phyloP scores from a whole-genome alignment of 306 rosid genomes.

The Inga oerstediana region DNA sequence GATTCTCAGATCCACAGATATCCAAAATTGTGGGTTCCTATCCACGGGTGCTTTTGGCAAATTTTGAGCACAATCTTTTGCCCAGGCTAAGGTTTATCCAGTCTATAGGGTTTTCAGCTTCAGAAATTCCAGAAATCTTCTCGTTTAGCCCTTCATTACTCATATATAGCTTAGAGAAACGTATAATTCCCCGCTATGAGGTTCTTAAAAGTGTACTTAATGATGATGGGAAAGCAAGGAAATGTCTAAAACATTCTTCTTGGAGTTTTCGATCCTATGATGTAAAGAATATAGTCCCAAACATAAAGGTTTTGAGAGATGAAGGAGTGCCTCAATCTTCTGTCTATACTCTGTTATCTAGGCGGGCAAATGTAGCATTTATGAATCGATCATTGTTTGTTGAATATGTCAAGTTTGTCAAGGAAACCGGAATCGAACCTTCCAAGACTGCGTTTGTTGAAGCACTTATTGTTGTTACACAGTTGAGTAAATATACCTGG shows the following conservation, averaged over 20 bases:
- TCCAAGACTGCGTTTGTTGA: background rate
- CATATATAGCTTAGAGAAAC: constrained; percentile 22
- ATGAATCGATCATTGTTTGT: background rate
- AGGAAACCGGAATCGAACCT: background rate
- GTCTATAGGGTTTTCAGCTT: constrained; percentile 35
- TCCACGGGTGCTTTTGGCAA: constrained; percentile 29
- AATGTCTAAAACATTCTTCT: background rate
- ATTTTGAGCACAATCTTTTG: constrained; percentile 42
- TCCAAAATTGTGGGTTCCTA: constrained; percentile 1
- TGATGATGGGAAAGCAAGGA: background rate
- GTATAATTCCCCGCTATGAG: background rate
- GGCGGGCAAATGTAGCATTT: background rate
- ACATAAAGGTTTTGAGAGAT: background rate
- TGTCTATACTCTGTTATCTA: background rate
- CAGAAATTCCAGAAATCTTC: constrained; percentile 20
- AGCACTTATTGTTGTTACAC: background rate
- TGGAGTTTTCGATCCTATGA: background rate
- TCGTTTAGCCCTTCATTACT: background rate
- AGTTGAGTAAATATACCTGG: background rate
- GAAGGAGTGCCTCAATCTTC: background rate
- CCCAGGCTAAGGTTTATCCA: constrained; percentile 46
- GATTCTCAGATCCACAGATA: constrained; percentile 38
- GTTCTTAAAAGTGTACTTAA: background rate
- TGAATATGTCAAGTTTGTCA: background rate
- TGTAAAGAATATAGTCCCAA: background rate